Percentiles rank a stretch among this genome's conserved stretches.
These are phyloP conservation scores for Colletotrichum somersetense DNA, from an alignment of 2,329 filamentous ascomycete species.

Conservation along the genomic window DNA sequence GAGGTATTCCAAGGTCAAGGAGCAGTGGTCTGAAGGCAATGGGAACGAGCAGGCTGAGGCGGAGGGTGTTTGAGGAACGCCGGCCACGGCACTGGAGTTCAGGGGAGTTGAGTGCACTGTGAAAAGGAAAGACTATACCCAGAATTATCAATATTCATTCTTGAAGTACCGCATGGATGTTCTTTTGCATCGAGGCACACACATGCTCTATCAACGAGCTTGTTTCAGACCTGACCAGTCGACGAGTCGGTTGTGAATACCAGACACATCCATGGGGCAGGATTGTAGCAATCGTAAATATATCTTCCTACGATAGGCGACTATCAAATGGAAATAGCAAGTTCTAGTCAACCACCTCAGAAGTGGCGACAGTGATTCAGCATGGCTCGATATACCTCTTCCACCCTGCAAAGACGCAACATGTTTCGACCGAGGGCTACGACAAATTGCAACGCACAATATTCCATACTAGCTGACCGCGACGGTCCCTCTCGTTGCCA, in stretches of 20 bases:
- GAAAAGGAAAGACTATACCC: too few species aligned
- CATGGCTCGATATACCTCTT: too few species aligned
- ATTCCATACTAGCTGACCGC: too few species aligned
- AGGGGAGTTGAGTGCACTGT: background rate
- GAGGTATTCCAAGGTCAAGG: slow-evolving; percentile 18
- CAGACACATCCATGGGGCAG: background rate
- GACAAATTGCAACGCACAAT: too few species aligned
- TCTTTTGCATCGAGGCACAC: background rate
- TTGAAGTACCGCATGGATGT: background rate
- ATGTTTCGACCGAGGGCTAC: background rate
- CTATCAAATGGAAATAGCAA: too few species aligned
- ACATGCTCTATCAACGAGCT: background rate
- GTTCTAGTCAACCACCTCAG: too few species aligned
- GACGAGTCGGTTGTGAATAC: background rate
- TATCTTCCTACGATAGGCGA: background rate
- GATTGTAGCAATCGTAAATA: background rate
- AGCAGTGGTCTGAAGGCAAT: background rate
- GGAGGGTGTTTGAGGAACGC: background rate
- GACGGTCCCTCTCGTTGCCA: too few species aligned
- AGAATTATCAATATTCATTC: too few species aligned
- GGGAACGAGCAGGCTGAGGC: background rate
- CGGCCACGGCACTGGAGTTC: background rate
- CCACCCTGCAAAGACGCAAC: background rate
- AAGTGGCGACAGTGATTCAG: background rate
- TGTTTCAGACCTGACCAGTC: background rate